Conservation (phyloP, 768 basidiomycete species). For the Coprinopsis cinerea region DNA sequence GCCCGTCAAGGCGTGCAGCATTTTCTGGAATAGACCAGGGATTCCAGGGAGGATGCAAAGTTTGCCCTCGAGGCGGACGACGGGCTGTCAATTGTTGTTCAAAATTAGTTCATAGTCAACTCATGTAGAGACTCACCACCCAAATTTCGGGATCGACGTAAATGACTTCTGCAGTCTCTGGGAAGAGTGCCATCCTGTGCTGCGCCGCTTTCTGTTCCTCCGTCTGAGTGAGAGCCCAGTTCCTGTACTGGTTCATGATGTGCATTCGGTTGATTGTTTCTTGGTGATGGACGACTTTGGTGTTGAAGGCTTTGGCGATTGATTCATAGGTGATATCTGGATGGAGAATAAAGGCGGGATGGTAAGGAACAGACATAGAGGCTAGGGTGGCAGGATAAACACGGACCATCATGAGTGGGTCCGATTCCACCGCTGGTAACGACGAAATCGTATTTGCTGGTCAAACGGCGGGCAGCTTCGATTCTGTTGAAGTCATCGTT, state of each 20-base stretch:
- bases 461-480: conserved; percentile 81
- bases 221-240: conserved; percentile 56
- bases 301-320: conserved; percentile 78
- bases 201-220: conserved; percentile 73
- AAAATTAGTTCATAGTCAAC: conserved; percentile 1
- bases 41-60: conserved; percentile 92
- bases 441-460: conserved; percentile 80
- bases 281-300: conserved; percentile 62
- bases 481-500: conserved; percentile 37
- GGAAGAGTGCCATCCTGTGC: conserved; percentile 88
- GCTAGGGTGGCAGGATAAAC: background rate
- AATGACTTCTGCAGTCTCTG: conserved; percentile 68
- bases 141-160: conserved; percentile 78
- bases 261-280: conserved; percentile 77
- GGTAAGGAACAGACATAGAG: background rate
- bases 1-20: conserved; percentile 66
- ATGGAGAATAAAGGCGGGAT: background rate
- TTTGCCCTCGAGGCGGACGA: conserved; percentile 79
- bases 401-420: conserved; percentile 80
- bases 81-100: conserved; percentile 47
- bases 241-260: conserved; percentile 49
- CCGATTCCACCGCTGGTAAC: conserved; percentile 90
- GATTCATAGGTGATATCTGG: conserved; percentile 87
- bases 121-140: conserved; percentile 52
- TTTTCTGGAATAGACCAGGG: conserved; percentile 75